phyloP scores from a whole-genome alignment of 2,329 filamentous ascomycete species.

The Rhytidhysteron rufulum region DNA sequence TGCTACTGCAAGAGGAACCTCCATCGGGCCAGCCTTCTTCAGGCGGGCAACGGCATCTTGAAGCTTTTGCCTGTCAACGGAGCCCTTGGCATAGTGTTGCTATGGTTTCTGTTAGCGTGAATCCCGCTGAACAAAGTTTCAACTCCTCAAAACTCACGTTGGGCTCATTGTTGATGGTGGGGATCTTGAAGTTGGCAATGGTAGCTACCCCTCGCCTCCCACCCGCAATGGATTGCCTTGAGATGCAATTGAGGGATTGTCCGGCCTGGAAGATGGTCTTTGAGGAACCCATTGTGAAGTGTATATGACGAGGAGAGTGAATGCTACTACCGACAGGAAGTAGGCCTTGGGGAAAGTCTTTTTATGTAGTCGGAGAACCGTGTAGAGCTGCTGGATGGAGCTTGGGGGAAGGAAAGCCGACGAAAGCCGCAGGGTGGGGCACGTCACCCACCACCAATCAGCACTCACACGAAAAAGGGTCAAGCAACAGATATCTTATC shows the following conservation, averaged over 20 bases:
- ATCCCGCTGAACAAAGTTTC: slow-evolving; percentile 2
- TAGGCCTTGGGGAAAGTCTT: too few species aligned
- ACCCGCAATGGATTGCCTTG: slow-evolving; percentile 15
- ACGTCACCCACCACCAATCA: too few species aligned
- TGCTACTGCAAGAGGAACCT: slow-evolving; percentile 78
- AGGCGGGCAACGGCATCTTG: slow-evolving; percentile 68
- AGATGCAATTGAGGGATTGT: slow-evolving; percentile 20
- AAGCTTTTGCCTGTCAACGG: slow-evolving; percentile 72
- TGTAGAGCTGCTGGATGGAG: slow-evolving; percentile 3
- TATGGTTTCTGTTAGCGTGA: slow-evolving; percentile 35
- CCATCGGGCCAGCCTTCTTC: slow-evolving; percentile 65
- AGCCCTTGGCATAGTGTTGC: slow-evolving; percentile 87
- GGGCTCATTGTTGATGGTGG: slow-evolving; percentile 86
- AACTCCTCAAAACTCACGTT: slow-evolving; percentile 61
- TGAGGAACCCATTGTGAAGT: slow-evolving; percentile 25
- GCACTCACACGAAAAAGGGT: too few species aligned
- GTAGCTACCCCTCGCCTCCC: slow-evolving; percentile 45
- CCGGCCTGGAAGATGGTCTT: slow-evolving; percentile 26
- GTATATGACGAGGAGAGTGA: too few species aligned
- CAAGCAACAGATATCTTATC: too few species aligned
- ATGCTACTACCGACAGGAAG: too few species aligned
- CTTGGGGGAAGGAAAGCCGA: slow-evolving; percentile 10
- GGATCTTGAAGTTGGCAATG: slow-evolving; percentile 82
- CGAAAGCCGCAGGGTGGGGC: slow-evolving; percentile 14
- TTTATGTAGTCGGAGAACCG: slow-evolving; percentile 3